Evolutionary conservation across 768 basidiomycete species (phyloP), one percentile per base, ranked within the genome.

Genomic region (Hericium rajendrae): DNA sequence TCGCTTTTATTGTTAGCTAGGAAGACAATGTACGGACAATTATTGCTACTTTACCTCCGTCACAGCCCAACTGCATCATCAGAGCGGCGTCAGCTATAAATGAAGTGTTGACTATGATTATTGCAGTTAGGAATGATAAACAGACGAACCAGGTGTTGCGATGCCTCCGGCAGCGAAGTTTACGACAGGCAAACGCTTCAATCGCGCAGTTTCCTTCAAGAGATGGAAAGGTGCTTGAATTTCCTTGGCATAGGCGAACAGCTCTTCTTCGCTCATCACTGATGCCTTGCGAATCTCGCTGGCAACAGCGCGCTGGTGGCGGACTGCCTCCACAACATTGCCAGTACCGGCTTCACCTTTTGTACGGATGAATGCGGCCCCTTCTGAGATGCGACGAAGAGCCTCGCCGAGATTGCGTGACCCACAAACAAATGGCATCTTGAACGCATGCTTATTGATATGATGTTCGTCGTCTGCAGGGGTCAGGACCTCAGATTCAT

Each of bases 11-110:
- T 11, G 24, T 56, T 11, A 53, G 38, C 18, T 39, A 3, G 38
- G 3, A 39, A 11, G 46, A 15, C 38, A 28, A 51, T 46, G 54
- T 28, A 9, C 51, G 20, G 54, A 54, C 32, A 58, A 55, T 20
- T 51, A 48, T 9, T 10, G 40, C 46, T 51, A 15, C 70, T 84
- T 60, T 66, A 94, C 94, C 88, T 76, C 94, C 93, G 67, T 95
- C 95, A 70, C 92, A 93, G 38, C 95, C 93, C 38, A 98, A 81
- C 68, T 95, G 93, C 94, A 98, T 98, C 95, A 97, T 97, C 61
- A 97, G 72, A 3, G 97, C 97, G 15, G 95, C 95, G 71, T 99
- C 95, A 63, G 91, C 93, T 84, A 40, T 48, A 38, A 13, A 20
- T 24, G 9, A 16, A 71, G 56, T 54, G 62, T 13, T 59, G 62